Evolutionary conservation across 2,329 filamentous ascomycete species (phyloP).

Genomic region (Sporothrix sp.): DNA sequence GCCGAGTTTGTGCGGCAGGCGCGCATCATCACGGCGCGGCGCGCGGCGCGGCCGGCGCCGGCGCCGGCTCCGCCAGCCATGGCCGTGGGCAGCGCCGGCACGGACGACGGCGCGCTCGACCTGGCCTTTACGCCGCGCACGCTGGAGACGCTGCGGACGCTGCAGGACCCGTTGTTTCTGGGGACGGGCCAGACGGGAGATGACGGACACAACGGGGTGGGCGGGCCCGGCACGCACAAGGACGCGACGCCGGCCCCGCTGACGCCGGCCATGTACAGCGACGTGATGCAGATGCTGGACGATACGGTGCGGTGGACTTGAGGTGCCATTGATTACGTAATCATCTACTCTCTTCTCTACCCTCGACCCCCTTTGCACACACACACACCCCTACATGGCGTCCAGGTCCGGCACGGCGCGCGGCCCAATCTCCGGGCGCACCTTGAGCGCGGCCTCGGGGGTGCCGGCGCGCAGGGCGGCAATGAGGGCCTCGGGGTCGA

Average conservation of each 20-base stretch:
- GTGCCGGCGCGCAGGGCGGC: slow-evolving; percentile 20
- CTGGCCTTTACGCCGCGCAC: background rate
- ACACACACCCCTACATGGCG: background rate
- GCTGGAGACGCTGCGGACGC: background rate
- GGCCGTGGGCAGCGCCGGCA: background rate
- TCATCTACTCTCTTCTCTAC: background rate
- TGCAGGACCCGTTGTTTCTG: background rate
- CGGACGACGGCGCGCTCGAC: background rate
- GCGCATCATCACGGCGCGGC: background rate
- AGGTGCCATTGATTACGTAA: no score
- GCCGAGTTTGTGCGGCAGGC: slow-evolving; percentile 12
- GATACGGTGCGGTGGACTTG: background rate
- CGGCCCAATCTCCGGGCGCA: slow-evolving; percentile 20
- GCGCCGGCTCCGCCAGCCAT: no score
- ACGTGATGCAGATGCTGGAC: background rate
- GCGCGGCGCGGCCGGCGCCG: background rate
- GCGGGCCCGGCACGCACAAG: no score
- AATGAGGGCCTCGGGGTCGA: slow-evolving; percentile 35
- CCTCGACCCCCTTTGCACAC: background rate
- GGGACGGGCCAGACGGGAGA: background rate
- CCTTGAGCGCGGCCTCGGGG: slow-evolving; percentile 21
- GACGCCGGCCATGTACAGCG: background rate
- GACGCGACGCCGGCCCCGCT: no score
- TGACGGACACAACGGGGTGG: background rate
- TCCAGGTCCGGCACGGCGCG: slow-evolving; percentile 15